phyloP scores from a whole-genome alignment of 2,329 filamentous ascomycete genomes.

The Cyphellophora attinorum region DNA sequence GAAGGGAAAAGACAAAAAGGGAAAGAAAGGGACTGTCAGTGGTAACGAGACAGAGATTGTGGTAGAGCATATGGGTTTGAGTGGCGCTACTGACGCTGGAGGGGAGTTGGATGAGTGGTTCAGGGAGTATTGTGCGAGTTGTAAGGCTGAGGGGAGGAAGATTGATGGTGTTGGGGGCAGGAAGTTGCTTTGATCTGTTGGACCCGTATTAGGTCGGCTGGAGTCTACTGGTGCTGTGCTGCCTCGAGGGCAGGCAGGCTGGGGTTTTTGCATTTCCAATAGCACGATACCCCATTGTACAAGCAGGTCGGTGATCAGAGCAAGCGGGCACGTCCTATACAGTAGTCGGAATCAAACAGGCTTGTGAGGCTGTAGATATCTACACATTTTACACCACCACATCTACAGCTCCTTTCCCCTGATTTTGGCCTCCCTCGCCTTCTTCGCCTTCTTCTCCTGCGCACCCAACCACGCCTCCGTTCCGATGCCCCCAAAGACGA shows the following conservation, averaged over 20 bases:
- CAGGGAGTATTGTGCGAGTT: slow-evolving; percentile 54
- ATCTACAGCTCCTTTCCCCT: too few relatives aligned
- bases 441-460: slow-evolving; percentile 75
- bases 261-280: too few relatives aligned
- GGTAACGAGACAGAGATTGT: slow-evolving; percentile 18
- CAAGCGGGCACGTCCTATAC: too few relatives aligned
- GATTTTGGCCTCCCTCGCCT: too few relatives aligned
- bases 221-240: too few relatives aligned
- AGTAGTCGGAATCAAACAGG: too few relatives aligned
- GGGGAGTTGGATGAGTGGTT: slow-evolving; percentile 36
- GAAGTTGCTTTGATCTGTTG: neutral
- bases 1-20: slow-evolving; percentile 18
- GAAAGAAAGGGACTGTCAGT: slow-evolving; percentile 16
- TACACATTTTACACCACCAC: too few relatives aligned
- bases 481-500: slow-evolving; percentile 93
- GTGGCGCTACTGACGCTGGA: slow-evolving; percentile 14
- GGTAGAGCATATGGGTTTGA: slow-evolving; percentile 18
- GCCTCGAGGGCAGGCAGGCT: too few relatives aligned
- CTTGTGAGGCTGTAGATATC: too few relatives aligned
- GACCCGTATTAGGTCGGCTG: neutral
- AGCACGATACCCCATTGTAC: too few relatives aligned
- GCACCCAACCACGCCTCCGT: slow-evolving; percentile 76
- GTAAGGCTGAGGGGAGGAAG: slow-evolving; percentile 24
- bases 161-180: neutral
- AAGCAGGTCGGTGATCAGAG: too few relatives aligned